These are phyloP conservation scores for Glycine soja DNA, from an alignment of 306 rosid species.

Conservation along the genomic window DNA sequence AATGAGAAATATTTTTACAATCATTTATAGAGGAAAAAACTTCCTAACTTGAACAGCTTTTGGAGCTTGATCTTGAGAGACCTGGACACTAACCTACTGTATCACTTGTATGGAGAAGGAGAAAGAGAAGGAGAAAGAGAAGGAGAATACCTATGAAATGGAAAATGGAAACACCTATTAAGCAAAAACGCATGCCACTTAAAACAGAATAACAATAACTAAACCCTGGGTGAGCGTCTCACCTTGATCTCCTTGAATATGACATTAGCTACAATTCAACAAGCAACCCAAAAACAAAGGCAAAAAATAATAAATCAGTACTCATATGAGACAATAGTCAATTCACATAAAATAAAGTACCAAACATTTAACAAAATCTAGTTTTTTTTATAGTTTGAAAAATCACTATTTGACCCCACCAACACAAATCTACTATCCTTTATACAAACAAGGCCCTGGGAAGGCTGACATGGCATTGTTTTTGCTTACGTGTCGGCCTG, in stretches of 20 bases:
- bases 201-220: background rate
- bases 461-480: no score
- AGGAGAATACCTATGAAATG: conserved; percentile 59
- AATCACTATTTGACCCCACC: background rate
- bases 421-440: no score
- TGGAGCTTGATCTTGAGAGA: conserved; percentile 71
- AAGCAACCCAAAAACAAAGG: background rate
- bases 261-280: conserved; percentile 69
- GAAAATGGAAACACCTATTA: background rate
- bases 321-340: background rate
- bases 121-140: conserved; percentile 63
- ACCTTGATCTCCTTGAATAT: conserved; percentile 85
- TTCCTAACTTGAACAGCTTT: conserved; percentile 70
- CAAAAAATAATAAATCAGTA: background rate
- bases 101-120: conserved; percentile 55
- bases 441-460: no score
- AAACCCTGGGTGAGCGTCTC: background rate
- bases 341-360: background rate
- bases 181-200: background rate
- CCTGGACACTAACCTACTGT: conserved; percentile 67
- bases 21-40: no score
- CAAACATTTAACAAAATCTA: background rate
- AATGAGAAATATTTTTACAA: background rate
- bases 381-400: background rate
- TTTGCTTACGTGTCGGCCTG: no score